phyloP scores from a whole-genome alignment of 2,329 filamentous ascomycete species.

The Botryotinia narcissicola region DNA sequence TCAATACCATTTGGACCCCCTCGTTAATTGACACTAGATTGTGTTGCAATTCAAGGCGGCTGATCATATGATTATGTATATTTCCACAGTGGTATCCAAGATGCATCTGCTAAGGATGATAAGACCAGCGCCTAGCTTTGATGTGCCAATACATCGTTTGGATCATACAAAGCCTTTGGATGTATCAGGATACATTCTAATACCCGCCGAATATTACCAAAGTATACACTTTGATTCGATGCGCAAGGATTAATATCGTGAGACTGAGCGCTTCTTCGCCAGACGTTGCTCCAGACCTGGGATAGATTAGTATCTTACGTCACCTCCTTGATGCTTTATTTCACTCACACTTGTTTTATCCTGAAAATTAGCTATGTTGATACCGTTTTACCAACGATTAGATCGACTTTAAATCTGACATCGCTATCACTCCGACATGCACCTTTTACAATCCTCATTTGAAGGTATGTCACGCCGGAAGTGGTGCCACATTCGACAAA shows the following conservation, averaged over 20 bases:
- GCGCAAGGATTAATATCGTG: too few relatives aligned
- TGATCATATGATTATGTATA: background rate
- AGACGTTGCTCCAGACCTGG: background rate
- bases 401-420: conserved; percentile 31
- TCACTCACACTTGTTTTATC: conserved; percentile 29
- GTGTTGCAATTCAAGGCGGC: too few relatives aligned
- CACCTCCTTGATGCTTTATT: background rate
- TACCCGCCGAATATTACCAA: background rate
- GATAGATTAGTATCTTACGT: background rate
- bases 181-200: too few relatives aligned
- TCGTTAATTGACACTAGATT: conserved; percentile 1
- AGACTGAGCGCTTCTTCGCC: conserved; percentile 9
- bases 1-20: conserved; percentile 30
- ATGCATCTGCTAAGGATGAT: background rate
- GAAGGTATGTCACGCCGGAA: conserved; percentile 26
- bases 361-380: conserved; percentile 36
- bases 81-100: background rate
- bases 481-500: conserved; percentile 15
- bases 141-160: background rate
- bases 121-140: background rate
- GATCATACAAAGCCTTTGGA: background rate
- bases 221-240: background rate
- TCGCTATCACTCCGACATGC: conserved; percentile 36
- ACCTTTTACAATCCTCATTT: conserved; percentile 35
- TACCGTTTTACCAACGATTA: conserved; percentile 31